phyloP scores from a whole-genome alignment of 495 filamentous ascomycete species.

The Tuber brumale region DNA sequence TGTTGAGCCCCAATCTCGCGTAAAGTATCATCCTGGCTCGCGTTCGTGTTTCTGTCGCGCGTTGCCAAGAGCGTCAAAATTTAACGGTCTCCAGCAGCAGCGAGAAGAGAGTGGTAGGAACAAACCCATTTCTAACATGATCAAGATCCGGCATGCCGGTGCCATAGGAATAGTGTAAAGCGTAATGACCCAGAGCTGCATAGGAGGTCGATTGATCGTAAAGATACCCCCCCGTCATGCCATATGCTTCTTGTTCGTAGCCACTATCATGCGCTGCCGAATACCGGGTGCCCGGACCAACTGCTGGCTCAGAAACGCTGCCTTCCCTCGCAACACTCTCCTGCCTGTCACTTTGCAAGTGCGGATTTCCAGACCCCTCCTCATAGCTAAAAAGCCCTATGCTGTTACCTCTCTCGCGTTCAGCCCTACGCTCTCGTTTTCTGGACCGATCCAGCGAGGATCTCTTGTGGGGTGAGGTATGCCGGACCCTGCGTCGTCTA shows the following conservation, averaged over 20 bases:
- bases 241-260: neutral
- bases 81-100: neutral
- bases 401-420: neutral
- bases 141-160: neutral
- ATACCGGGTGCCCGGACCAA: neutral
- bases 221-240: neutral
- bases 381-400: neutral
- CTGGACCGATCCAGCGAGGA: neutral
- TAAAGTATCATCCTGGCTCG: neutral
- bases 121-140: neutral
- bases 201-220: neutral
- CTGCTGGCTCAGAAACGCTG: neutral
- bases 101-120: neutral
- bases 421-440: neutral
- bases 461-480: neutral
- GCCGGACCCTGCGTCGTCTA: neutral
- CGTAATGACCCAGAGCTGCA: neutral
- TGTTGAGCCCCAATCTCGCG: conserved; percentile 1
- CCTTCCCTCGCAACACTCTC: neutral
- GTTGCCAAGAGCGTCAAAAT: neutral
- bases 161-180: neutral
- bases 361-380: neutral
- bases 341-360: neutral
- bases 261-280: neutral
- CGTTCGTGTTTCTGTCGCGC: neutral